Evolutionary conservation across 768 basidiomycete genomes (phyloP).

Genomic region (Rhodotorula diobovata): DNA sequence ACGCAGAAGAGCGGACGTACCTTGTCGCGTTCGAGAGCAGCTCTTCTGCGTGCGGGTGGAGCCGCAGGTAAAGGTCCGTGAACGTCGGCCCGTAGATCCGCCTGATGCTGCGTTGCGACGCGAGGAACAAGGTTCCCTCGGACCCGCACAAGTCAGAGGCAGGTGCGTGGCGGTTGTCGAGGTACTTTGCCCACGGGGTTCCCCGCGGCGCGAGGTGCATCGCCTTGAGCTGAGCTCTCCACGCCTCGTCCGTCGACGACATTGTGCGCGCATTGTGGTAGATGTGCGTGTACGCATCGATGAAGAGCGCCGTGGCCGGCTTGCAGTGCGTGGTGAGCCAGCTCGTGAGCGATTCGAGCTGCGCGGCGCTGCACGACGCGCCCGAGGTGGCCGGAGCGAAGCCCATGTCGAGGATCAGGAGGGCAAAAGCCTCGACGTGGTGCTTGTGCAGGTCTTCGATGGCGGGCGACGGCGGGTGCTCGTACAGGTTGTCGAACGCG

Average conservation of each 20-base stretch:
- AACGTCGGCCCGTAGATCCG: not conserved
- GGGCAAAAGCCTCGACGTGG: not conserved
- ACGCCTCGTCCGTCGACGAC: too few species aligned
- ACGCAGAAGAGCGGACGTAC: too few species aligned
- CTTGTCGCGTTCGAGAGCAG: not conserved
- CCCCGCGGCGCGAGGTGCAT: not conserved
- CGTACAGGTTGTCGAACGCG: not conserved
- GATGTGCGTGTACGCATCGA: not conserved
- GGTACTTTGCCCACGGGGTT: too few species aligned
- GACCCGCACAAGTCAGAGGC: too few species aligned
- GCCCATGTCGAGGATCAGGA: not conserved
- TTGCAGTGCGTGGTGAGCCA: not conserved
- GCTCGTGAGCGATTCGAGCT: not conserved
- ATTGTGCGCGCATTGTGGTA: not conserved
- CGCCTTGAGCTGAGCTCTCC: too few species aligned
- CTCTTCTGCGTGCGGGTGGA: not conserved
- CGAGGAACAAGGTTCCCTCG: too few species aligned
- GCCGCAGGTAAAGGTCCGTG: not conserved
- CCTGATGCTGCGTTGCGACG: too few species aligned
- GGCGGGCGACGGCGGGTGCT: not conserved
- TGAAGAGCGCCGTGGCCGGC: not conserved
- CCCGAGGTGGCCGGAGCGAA: not conserved
- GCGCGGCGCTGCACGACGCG: too few species aligned
- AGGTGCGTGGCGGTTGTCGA: too few species aligned
- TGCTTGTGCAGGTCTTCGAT: too few species aligned